phyloP scores from a whole-genome alignment of 2,329 filamentous ascomycete genomes.

The Neopestalotiopsis rosae region DNA sequence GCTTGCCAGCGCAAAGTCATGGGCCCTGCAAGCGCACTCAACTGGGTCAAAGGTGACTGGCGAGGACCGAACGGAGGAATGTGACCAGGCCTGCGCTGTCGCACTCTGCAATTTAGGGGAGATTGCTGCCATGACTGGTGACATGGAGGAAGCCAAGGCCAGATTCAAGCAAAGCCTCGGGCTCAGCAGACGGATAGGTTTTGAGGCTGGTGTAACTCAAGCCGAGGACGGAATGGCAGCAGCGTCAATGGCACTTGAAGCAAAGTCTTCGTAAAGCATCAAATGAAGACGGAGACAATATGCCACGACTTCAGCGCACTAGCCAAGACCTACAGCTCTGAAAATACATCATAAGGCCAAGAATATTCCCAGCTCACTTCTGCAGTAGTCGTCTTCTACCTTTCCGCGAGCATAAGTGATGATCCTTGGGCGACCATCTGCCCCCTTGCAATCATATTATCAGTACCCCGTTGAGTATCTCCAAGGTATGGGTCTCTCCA shows the following conservation, averaged over 20 bases:
- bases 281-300: background rate
- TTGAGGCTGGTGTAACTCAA: slow-evolving; percentile 56
- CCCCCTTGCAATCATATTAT: too few species aligned
- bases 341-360: too few species aligned
- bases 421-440: too few species aligned
- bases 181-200: slow-evolving; percentile 61
- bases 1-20: slow-evolving; percentile 73
- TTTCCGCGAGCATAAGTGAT: too few species aligned
- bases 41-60: slow-evolving; percentile 70
- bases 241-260: background rate
- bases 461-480: too few species aligned
- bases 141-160: slow-evolving; percentile 66
- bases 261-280: background rate
- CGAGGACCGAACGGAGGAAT: slow-evolving; percentile 75
- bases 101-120: slow-evolving; percentile 88
- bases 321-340: too few species aligned
- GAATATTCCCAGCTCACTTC: too few species aligned
- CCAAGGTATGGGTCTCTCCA: too few species aligned
- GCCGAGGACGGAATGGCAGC: slow-evolving; percentile 54
- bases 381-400: too few species aligned
- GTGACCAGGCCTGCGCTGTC: slow-evolving; percentile 81
- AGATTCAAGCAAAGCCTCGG: slow-evolving; percentile 73
- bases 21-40: slow-evolving; percentile 78
- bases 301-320: background rate
- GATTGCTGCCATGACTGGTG: slow-evolving; percentile 77